Percentiles rank a stretch among this genome's conserved stretches.
Evolutionary conservation across 1,139 yeast species (phyloP).

Genomic region (Candida freyschussii): DNA sequence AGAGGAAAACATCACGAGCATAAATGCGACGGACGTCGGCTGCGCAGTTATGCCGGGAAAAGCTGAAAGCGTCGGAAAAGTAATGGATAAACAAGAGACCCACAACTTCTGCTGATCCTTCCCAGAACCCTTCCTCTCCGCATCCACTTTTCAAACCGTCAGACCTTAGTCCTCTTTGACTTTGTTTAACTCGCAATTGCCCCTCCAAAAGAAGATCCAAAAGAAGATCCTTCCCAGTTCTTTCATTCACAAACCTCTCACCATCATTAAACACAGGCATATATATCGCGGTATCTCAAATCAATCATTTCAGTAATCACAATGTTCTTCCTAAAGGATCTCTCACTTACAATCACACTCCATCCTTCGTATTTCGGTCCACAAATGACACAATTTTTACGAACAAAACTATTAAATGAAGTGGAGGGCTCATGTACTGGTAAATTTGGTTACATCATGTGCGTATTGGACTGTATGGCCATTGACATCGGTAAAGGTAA

Average conservation of each 20-base stretch:
- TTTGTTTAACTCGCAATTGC: no score
- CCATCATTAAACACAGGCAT: no score
- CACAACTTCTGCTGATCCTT: no score
- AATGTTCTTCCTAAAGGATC: slow-evolving; percentile 62
- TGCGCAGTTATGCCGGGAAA: slow-evolving; percentile 1
- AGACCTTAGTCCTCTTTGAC: no score
- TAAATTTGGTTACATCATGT: slow-evolving; percentile 94
- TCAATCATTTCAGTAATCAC: no score
- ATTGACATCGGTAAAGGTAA: slow-evolving; percentile 95
- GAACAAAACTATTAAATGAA: slow-evolving; percentile 85
- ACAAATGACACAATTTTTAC: slow-evolving; percentile 89
- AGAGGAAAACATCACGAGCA: background rate
- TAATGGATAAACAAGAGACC: no score
- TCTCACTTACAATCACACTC: slow-evolving; percentile 83
- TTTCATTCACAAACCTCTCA: no score
- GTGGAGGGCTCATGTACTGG: slow-evolving; percentile 99
- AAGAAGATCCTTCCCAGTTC: background rate
- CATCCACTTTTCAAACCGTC: no score
- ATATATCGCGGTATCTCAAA: no score
- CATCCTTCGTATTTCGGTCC: slow-evolving; percentile 99
- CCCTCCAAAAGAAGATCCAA: no score
- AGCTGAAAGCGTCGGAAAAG: slow-evolving; percentile 1
- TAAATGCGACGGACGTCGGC: background rate
- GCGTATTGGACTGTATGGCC: slow-evolving; percentile 91
- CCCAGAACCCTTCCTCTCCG: no score